Evolutionary conservation across 2,329 filamentous ascomycete species (phyloP).

Genomic region (Thielaviopsis musarum): DNA sequence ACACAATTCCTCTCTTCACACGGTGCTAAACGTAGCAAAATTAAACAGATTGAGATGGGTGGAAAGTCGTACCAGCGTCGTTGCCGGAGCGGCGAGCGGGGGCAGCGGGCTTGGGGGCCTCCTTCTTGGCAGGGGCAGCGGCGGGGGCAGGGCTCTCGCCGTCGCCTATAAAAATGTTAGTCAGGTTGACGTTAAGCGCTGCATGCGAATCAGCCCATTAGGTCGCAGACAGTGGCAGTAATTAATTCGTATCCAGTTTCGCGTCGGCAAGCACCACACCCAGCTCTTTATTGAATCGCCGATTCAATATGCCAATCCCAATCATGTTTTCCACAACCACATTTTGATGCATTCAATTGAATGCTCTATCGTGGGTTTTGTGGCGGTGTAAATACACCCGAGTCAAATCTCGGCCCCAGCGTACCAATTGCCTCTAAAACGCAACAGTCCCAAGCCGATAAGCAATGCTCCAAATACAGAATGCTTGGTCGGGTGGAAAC

Average conservation of each 20-base stretch:
- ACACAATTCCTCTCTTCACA: not conserved
- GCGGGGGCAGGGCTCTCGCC: conserved; percentile 25
- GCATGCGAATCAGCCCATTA: conserved; percentile 14
- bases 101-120: conserved; percentile 66
- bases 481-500: not conserved
- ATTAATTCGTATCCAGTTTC: not conserved
- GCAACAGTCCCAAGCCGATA: not conserved
- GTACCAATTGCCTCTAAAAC: not conserved
- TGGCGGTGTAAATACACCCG: not conserved
- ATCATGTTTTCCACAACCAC: not conserved
- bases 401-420: not conserved
- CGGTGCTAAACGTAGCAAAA: conserved; percentile 10
- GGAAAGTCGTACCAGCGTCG: conserved; percentile 58
- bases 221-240: not conserved
- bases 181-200: conserved; percentile 12
- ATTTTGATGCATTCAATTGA: too few species aligned
- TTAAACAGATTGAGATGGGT: not conserved
- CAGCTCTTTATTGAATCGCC: not conserved
- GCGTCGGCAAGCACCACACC: not conserved
- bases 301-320: not conserved
- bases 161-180: conserved; percentile 8
- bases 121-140: conserved; percentile 70
- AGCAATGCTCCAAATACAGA: not conserved
- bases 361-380: not conserved
- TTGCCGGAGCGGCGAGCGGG: conserved; percentile 56